phyloP scores from a whole-genome alignment of 306 rosid genomes.

The Senna siamea region DNA sequence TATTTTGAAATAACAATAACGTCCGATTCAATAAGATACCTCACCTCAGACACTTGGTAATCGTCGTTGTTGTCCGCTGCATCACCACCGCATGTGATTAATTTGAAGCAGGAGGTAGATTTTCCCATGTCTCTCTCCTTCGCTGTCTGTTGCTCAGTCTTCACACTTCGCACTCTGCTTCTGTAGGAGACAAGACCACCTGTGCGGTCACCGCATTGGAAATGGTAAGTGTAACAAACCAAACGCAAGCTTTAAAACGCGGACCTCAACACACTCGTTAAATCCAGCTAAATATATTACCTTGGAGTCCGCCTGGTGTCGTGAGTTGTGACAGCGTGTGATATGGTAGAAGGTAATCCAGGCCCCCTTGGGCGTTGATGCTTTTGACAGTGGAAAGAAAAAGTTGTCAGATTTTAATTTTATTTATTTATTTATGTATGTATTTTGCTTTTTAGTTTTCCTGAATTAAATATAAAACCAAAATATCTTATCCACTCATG shows the following conservation, averaged over 20 bases:
- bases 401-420: slow-evolving; percentile 49
- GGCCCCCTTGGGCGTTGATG: slow-evolving; percentile 26
- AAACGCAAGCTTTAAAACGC: slow-evolving; percentile 42
- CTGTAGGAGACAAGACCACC: slow-evolving; percentile 38
- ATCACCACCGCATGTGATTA: slow-evolving; percentile 75
- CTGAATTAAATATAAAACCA: too few relatives aligned
- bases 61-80: slow-evolving; percentile 59
- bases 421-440: neutral
- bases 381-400: slow-evolving; percentile 23
- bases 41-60: slow-evolving; percentile 60
- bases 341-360: neutral
- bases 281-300: slow-evolving; percentile 45
- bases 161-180: slow-evolving; percentile 5
- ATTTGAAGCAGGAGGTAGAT: slow-evolving; percentile 80
- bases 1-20: neutral
- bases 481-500: neutral
- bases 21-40: slow-evolving; percentile 36
- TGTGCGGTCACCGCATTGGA: slow-evolving; percentile 55
- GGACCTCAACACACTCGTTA: slow-evolving; percentile 67
- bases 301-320: slow-evolving; percentile 64
- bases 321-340: slow-evolving; percentile 20
- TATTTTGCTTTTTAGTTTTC: neutral
- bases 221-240: slow-evolving; percentile 39
- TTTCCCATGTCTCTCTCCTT: slow-evolving; percentile 58
- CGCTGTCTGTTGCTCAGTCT: neutral